Base-by-base conservation (phyloP, 208 protist genomes). In the Crithidia acanthocephali region DNA sequence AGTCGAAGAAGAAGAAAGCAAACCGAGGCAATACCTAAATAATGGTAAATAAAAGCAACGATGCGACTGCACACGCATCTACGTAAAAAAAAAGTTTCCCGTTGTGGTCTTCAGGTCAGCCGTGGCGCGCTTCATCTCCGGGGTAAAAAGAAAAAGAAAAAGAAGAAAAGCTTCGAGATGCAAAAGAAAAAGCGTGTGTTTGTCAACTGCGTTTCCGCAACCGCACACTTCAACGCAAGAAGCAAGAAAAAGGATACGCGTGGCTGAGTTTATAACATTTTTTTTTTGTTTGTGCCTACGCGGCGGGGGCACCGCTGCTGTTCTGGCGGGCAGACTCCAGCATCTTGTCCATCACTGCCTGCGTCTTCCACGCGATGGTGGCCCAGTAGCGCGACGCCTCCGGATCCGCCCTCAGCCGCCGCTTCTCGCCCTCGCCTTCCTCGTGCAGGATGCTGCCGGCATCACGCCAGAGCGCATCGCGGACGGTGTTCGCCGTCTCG, bases 261-360 rank as follows among this genome's bases (percentile, higher is more conserved):
- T 40, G 35, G 8, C 35, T 40, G 35, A 5, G 35, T 40, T 5
- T 13, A 13, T 5, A 40, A 40, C 11, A 13, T 40, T 52, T 42
- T 27, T 48, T 0, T 23, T 11, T 33, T 52, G 25, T 33, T 0
- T 5, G n/a, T 27, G 57, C 23, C n/a, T 2, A 30, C 16, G 47
- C 45, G n/a, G n/a, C n/a, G 2, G 60, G 25, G 15, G 59, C 59
- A n/a, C 1, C 42, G 44, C n/a, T 37, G 60, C 42, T 56, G 60
- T 13, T 75, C 51, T 78, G 69, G 28, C 52, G 65, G 20, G 87
- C 84, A 33, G 82, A 82, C 71, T 92, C 80, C 13, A 88, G 61
- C 61, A 90, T 65, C 65, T 79, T 85, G 56, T 89, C 84, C 72
- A 89, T 84, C 42, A 90, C 83, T 2, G 68, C 71, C 85, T 93